Percentiles rank a stretch among this genome's conserved stretches.
phyloP scores from a whole-genome alignment of 768 basidiomycete genomes.

The Artomyces pyxidatus region DNA sequence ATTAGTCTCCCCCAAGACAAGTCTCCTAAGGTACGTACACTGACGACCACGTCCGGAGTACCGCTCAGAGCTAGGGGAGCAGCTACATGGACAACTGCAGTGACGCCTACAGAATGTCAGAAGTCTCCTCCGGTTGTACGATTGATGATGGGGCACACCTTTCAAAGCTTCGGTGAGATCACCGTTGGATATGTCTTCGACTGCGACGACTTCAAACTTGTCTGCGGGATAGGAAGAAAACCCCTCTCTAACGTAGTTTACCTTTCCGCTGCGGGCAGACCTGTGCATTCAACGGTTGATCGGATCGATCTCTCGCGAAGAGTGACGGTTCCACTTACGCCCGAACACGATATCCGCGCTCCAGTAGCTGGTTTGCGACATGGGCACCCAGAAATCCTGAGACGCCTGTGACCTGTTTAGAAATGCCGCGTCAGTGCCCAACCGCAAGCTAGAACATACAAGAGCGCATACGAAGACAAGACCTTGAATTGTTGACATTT shows the following conservation, averaged over 20 bases:
- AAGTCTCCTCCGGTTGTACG: too few relatives aligned
- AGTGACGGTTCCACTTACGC: neutral
- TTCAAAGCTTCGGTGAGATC: slow-evolving; percentile 15
- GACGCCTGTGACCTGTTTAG: neutral
- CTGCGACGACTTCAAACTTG: slow-evolving; percentile 15
- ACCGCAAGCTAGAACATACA: too few relatives aligned
- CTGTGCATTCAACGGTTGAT: neutral
- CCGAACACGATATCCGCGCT: neutral
- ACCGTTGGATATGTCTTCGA: slow-evolving; percentile 14
- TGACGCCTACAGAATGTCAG: neutral
- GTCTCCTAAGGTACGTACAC: neutral
- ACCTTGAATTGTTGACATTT: neutral
- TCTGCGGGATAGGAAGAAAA: neutral
- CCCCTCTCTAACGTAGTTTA: slow-evolving; percentile 1
- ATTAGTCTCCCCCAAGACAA: too few relatives aligned
- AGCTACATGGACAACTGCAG: neutral
- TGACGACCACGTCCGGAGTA: neutral
- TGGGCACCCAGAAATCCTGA: neutral
- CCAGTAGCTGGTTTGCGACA: neutral
- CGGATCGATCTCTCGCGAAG: neutral
- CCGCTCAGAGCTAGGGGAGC: neutral
- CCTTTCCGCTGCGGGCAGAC: slow-evolving; percentile 5
- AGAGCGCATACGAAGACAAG: neutral
- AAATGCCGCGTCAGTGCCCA: too few relatives aligned
- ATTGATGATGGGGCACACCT: too few relatives aligned